A percentile compares a stretch with the other conserved stretches of the same genome.
Conservation (phyloP, 345 rosid species). For the Boechera divaricarpa region DNA sequence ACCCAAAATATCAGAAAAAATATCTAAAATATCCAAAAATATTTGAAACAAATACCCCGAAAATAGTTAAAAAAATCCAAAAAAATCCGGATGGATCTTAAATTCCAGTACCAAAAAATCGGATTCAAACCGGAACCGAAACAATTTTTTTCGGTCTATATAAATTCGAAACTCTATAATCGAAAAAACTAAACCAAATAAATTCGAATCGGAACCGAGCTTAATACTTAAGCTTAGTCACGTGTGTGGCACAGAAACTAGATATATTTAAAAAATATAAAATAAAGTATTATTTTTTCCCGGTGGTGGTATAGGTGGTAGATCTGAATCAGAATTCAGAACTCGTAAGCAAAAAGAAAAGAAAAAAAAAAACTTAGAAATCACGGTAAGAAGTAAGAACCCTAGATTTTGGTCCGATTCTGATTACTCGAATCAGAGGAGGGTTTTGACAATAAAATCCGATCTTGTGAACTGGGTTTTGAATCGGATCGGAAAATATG, state of each 20-base stretch:
- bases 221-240: neutral
- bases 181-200: no score
- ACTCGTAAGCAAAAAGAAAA: neutral
- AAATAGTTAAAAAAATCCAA: no score
- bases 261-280: neutral
- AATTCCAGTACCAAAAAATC: no score
- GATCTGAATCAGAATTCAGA: constrained; percentile 35
- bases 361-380: neutral
- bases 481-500: constrained; percentile 44
- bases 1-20: no score
- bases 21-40: no score
- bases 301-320: constrained; percentile 33
- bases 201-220: no score
- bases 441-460: constrained; percentile 13
- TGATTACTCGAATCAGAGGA: neutral
- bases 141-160: no score
- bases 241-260: constrained; percentile 31
- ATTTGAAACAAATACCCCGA: no score
- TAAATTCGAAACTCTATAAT: no score
- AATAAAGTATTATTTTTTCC: neutral
- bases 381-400: constrained; percentile 19
- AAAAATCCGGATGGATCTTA: no score
- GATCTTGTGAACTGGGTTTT: constrained; percentile 21
- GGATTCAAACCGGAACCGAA: no score
- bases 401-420: constrained; percentile 27